Conservation (phyloP, 768 basidiomycete species). For the Pleurotus ostreatus region DNA sequence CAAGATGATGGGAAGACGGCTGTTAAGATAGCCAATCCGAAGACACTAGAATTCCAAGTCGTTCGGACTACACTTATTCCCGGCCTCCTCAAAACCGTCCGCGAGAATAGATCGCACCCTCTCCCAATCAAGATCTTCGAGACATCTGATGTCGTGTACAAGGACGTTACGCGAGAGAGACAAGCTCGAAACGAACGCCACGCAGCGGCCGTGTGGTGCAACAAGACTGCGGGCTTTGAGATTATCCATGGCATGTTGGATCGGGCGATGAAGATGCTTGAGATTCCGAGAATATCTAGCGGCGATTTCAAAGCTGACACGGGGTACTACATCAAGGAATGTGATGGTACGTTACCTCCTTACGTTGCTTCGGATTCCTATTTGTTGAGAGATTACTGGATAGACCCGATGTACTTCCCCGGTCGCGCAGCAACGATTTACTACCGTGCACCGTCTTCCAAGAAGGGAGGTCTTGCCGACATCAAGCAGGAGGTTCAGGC, state of each 20-base stretch:
- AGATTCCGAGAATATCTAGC: constrained; percentile 74
- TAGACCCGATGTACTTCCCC: constrained; percentile 93
- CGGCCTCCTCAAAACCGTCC: constrained; percentile 92
- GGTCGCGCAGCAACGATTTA: constrained; percentile 91
- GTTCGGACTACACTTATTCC: constrained; percentile 95
- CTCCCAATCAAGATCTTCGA: constrained; percentile 95
- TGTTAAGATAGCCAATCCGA: constrained; percentile 93
- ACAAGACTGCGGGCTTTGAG: constrained; percentile 96
- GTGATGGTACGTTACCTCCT: constrained; percentile 56
- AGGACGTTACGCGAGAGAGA: constrained; percentile 73
- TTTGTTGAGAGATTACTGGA: background rate
- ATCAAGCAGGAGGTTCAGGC: constrained; percentile 44
- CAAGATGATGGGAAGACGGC: constrained; percentile 76
- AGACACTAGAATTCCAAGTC: constrained; percentile 96
- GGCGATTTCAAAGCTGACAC: constrained; percentile 49
- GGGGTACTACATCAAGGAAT: constrained; percentile 92
- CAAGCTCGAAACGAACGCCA: constrained; percentile 86
- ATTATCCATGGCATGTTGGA: constrained; percentile 93
- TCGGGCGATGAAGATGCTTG: constrained; percentile 93
- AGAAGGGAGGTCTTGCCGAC: constrained; percentile 25
- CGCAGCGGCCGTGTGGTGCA: constrained; percentile 92
- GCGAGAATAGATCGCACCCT: constrained; percentile 92
- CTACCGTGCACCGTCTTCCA: constrained; percentile 60
- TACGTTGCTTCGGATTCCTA: background rate
- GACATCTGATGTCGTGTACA: constrained; percentile 88